phyloP scores from a whole-genome alignment of 768 basidiomycete species.

The Psilocybe cubensis region DNA sequence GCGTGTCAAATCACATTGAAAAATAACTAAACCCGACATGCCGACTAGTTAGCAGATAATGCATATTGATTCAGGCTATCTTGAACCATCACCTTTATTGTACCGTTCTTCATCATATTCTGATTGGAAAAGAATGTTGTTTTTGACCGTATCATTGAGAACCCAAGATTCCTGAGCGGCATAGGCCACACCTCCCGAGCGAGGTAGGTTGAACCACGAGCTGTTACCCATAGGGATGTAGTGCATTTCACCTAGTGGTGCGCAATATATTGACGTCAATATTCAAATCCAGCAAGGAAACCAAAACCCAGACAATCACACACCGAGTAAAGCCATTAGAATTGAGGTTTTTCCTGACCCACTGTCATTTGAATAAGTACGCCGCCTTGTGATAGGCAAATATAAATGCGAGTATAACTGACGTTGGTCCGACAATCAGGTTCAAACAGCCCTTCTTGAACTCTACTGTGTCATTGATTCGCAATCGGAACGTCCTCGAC shows the following conservation, averaged over 20 bases:
- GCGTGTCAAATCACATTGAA: conserved; percentile 72
- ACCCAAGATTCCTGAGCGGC: conserved; percentile 85
- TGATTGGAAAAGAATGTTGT: conserved; percentile 80
- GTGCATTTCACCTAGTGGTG: conserved; percentile 60
- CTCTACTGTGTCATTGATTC: conserved; percentile 53
- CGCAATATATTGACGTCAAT: neutral
- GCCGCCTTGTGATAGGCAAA: neutral
- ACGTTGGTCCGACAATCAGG: conserved; percentile 61
- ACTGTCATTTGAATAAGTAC: conserved; percentile 7
- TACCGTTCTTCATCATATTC: conserved; percentile 75
- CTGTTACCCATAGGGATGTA: conserved; percentile 48
- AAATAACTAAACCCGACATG: conserved; percentile 44
- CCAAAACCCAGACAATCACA: conserved; percentile 23
- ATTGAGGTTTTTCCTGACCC: conserved; percentile 67
- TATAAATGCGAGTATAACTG: neutral
- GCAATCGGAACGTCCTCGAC: conserved; percentile 52
- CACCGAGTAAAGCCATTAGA: conserved; percentile 65
- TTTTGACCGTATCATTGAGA: conserved; percentile 73
- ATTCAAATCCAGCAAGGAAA: neutral
- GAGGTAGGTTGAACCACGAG: conserved; percentile 69
- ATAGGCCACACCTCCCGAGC: conserved; percentile 68
- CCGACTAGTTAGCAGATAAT: too few relatives aligned
- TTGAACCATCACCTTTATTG: conserved; percentile 46
- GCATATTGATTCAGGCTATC: too few relatives aligned
- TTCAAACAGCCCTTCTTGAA: conserved; percentile 61